Conservation (phyloP, 306 rosid genomes). For the Acacia acuminata region DNA sequence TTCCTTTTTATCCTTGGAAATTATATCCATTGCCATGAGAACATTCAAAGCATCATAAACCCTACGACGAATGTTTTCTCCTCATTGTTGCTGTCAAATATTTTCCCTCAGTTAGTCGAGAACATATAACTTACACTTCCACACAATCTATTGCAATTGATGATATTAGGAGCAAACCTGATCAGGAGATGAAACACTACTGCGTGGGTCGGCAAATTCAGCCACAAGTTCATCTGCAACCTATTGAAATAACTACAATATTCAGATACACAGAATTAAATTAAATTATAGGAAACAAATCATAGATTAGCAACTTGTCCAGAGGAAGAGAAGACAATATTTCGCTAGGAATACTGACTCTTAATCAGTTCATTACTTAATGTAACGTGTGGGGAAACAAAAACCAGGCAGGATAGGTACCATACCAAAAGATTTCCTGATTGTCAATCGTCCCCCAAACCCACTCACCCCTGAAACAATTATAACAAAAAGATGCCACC, state of each 20-base stretch:
- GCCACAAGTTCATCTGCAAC: slow-evolving; percentile 99
- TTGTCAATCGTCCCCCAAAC: background rate
- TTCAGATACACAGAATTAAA: slow-evolving; percentile 21
- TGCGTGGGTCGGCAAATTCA: slow-evolving; percentile 85
- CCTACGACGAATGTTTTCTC: slow-evolving; percentile 93
- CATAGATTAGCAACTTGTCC: background rate
- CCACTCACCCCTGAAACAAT: background rate
- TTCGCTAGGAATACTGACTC: background rate
- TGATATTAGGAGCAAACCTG: too few relatives aligned
- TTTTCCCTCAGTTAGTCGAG: too few relatives aligned
- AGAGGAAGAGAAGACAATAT: background rate
- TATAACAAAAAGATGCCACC: background rate
- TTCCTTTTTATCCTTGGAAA: slow-evolving; percentile 96
- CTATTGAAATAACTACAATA: slow-evolving; percentile 44
- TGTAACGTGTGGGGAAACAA: background rate
- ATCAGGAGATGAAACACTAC: too few relatives aligned
- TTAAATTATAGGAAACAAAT: background rate
- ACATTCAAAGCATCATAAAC: slow-evolving; percentile 97
- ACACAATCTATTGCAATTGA: too few relatives aligned
- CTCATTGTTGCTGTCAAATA: slow-evolving; percentile 85
- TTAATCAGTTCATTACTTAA: background rate
- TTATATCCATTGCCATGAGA: slow-evolving; percentile 99
- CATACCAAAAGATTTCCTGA: background rate
- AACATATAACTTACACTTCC: too few relatives aligned
- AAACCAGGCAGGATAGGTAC: background rate